A percentile compares a stretch with the other conserved stretches of the same genome.
These are phyloP conservation scores for Vaccinium myrtillus DNA, from an alignment of 148 eudicot species.

Conservation along the genomic window DNA sequence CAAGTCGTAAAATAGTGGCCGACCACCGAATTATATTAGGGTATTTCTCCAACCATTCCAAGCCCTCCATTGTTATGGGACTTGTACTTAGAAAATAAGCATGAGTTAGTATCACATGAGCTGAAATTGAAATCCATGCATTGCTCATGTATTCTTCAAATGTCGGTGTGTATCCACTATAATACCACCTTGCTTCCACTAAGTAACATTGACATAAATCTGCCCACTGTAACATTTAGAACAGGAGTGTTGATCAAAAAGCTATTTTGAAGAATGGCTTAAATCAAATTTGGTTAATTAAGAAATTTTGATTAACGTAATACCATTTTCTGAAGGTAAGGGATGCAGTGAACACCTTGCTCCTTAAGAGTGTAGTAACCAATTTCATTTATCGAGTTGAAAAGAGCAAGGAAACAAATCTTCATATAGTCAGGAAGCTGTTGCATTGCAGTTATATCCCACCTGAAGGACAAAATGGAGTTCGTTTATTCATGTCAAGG, in stretches of 20 bases:
- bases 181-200: constrained; percentile 32
- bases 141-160: constrained; percentile 18
- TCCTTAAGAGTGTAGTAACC: not conserved
- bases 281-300: not conserved
- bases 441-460: constrained; percentile 15
- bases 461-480: not conserved
- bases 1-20: not conserved
- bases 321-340: constrained; percentile 19
- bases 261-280: not conserved
- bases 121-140: constrained; percentile 19
- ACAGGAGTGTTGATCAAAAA: not conserved
- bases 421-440: constrained; percentile 6
- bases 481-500: not conserved
- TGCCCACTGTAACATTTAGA: constrained; percentile 23
- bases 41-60: constrained; percentile 3
- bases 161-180: constrained; percentile 17
- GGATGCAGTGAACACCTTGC: constrained; percentile 5
- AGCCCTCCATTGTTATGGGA: not conserved
- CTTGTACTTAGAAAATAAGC: not conserved
- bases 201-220: constrained; percentile 16
- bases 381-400: not conserved
- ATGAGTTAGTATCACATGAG: constrained; percentile 2
- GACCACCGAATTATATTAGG: constrained; percentile 11
- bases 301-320: not conserved
- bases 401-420: not conserved